phyloP scores from a whole-genome alignment of 495 filamentous ascomycete genomes.

The Tuber brumale region DNA sequence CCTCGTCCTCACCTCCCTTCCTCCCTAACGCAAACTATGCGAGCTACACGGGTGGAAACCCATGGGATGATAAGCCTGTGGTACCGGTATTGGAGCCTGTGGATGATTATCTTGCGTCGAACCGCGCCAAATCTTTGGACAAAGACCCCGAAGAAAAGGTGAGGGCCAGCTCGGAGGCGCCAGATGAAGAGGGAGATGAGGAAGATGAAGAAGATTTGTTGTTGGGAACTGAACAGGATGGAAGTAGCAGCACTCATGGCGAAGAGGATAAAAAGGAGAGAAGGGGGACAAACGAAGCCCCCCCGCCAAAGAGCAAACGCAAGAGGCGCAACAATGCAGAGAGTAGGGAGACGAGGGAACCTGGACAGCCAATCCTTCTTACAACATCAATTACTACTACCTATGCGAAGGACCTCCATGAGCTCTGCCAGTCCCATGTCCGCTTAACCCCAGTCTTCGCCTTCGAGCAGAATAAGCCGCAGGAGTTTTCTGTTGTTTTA shows the following conservation, averaged over 20 bases:
- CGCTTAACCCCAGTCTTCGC: constrained; percentile 21
- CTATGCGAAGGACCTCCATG: constrained; percentile 39
- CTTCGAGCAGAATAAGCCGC: constrained; percentile 23
- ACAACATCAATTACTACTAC: constrained; percentile 40
- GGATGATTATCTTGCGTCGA: not conserved
- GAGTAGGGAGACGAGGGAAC: not conserved
- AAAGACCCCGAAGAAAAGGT: not conserved
- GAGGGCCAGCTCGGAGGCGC: not conserved
- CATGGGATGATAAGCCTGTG: not conserved
- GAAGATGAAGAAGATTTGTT: not conserved
- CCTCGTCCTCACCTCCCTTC: not conserved
- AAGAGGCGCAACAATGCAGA: constrained; percentile 2
- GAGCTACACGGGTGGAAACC: not conserved
- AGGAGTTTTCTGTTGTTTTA: constrained; percentile 27
- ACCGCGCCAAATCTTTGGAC: not conserved
- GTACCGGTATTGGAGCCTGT: not conserved
- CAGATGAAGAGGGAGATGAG: not conserved
- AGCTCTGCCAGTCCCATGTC: constrained; percentile 34
- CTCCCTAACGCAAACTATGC: not conserved
- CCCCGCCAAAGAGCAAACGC: not conserved
- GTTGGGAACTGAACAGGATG: not conserved
- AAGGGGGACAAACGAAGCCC: not conserved
- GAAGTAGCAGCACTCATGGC: not conserved
- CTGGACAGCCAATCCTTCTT: constrained; percentile 26
- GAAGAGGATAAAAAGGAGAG: not conserved